phyloP scores from a whole-genome alignment of 139 green algal species.

The Coccomyxa sp. region DNA sequence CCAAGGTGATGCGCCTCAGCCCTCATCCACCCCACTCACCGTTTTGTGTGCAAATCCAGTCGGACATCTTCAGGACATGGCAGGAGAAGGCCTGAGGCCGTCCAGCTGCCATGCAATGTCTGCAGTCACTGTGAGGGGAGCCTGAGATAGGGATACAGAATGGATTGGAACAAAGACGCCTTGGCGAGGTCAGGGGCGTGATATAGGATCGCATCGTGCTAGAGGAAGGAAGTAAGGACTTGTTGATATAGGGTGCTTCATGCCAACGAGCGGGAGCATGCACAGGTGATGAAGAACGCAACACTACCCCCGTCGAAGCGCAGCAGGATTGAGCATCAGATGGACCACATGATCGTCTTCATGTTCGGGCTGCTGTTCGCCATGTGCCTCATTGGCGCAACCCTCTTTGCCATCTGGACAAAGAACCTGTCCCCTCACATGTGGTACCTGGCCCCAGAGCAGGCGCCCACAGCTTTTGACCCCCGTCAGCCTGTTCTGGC shows the following conservation, averaged over 20 bases:
- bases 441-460: conserved; percentile 52
- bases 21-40: background rate
- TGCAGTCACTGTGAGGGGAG: too few relatives aligned
- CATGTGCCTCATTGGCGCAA: conserved; percentile 57
- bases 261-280: too few relatives aligned
- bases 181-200: too few relatives aligned
- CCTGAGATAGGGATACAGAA: too few relatives aligned
- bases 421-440: conserved; percentile 9
- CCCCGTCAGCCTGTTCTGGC: conserved; percentile 27
- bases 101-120: too few relatives aligned
- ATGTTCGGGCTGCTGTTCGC: conserved; percentile 67
- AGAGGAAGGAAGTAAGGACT: too few relatives aligned
- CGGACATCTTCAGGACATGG: too few relatives aligned
- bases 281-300: conserved; percentile 63
- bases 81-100: too few relatives aligned
- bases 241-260: too few relatives aligned
- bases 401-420: conserved; percentile 31
- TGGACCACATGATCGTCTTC: conserved; percentile 72
- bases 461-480: conserved; percentile 36
- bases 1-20: conserved; percentile 42
- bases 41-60: too few relatives aligned
- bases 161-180: too few relatives aligned
- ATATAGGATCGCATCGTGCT: too few relatives aligned
- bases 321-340: conserved; percentile 52
- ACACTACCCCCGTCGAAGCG: conserved; percentile 65